These are phyloP conservation scores for Cubamyces sp. DNA, from an alignment of 768 basidiomycete species.

Conservation along the genomic window DNA sequence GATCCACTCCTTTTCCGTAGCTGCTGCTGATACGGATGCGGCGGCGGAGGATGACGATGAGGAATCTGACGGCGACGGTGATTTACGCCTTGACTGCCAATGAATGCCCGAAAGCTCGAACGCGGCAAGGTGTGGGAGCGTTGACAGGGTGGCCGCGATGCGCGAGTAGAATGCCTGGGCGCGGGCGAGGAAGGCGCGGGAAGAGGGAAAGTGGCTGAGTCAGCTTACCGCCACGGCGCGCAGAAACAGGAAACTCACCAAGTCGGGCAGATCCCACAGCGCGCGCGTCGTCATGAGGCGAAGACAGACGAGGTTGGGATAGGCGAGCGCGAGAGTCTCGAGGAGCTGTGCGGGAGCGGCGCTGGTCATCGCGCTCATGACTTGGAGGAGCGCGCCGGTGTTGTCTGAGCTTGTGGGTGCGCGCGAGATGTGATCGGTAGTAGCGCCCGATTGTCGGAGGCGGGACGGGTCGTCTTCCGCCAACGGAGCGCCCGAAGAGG, in stretches of 20 bases:
- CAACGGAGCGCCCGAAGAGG: constrained; percentile 37
- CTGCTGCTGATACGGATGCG: background rate
- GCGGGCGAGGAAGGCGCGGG: background rate
- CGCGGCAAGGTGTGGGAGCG: constrained; percentile 60
- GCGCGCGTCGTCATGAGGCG: constrained; percentile 56
- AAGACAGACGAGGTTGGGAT: constrained; percentile 67
- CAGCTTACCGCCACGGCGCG: background rate
- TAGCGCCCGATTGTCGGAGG: constrained; percentile 7
- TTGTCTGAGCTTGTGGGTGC: background rate
- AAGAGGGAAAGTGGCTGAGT: constrained; percentile 1
- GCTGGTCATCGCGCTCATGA: constrained; percentile 63
- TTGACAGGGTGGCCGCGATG: constrained; percentile 58
- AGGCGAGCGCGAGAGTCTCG: constrained; percentile 54
- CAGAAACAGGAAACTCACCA: constrained; percentile 32
- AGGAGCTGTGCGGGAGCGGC: constrained; percentile 62
- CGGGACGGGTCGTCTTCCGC: constrained; percentile 14
- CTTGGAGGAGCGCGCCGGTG: constrained; percentile 42
- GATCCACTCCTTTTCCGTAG: constrained; percentile 33
- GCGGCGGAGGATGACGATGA: constrained; percentile 22
- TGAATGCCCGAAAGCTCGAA: constrained; percentile 80
- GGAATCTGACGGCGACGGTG: background rate
- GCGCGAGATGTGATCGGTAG: background rate
- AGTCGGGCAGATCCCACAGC: constrained; percentile 37
- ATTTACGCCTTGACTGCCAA: constrained; percentile 61
- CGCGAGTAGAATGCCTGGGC: constrained; percentile 64